These are phyloP conservation scores for Pezicula rhizophila DNA, from an alignment of 2,329 filamentous ascomycete species.

Conservation along the genomic window DNA sequence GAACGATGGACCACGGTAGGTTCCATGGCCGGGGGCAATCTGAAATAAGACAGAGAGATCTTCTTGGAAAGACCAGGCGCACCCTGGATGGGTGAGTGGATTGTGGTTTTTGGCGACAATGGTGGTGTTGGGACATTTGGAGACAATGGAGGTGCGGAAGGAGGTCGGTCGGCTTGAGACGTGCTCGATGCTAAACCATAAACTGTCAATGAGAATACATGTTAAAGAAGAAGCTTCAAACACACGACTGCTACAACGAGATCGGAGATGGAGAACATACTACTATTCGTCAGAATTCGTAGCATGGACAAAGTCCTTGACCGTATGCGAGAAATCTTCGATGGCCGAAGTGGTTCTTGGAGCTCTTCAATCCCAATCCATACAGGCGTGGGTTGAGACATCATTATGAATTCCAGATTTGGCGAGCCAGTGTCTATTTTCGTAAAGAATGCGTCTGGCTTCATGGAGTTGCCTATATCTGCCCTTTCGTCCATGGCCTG, in stretches of 20 bases:
- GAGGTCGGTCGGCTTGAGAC: background rate
- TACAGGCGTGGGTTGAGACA: conserved; percentile 21
- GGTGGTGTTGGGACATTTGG: conserved; percentile 8
- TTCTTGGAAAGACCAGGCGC: conserved; percentile 23
- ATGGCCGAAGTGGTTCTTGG: conserved; percentile 21
- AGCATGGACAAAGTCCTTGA: conserved; percentile 37
- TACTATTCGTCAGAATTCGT: conserved; percentile 36
- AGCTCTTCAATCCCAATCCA: conserved; percentile 3
- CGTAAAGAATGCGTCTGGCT: too few relatives aligned
- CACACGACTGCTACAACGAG: background rate
- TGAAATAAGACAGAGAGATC: conserved; percentile 35
- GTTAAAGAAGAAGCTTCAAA: background rate
- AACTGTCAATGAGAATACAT: background rate
- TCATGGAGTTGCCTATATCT: background rate
- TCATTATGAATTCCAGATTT: conserved; percentile 18
- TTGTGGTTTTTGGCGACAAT: conserved; percentile 7
- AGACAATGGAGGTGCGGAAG: background rate
- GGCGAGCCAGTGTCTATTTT: background rate
- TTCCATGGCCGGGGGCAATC: conserved; percentile 27
- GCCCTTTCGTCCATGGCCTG: conserved; percentile 3
- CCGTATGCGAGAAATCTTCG: conserved; percentile 35
- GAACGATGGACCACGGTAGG: conserved; percentile 38
- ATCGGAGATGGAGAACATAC: conserved; percentile 8
- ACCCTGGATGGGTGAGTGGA: background rate
- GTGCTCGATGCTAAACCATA: background rate